Percentiles rank a stretch among this genome's conserved stretches.
These are phyloP conservation scores for Populus euphratica DNA, from an alignment of 345 rosid species.

Conservation along the genomic window DNA sequence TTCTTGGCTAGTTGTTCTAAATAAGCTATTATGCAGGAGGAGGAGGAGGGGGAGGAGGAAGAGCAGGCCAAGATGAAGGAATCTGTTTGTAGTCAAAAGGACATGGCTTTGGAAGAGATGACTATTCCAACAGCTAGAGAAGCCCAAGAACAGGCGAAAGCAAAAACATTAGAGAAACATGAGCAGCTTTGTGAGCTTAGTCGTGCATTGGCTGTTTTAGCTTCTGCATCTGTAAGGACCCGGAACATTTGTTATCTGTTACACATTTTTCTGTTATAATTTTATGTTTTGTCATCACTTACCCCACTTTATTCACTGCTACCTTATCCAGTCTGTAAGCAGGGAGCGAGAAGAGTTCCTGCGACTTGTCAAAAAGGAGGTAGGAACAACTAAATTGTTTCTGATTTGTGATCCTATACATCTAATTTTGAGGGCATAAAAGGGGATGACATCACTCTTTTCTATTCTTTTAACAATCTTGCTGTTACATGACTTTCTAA, in stretches of 20 bases:
- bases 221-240: conserved; percentile 88
- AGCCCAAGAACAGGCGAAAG: conserved; percentile 65
- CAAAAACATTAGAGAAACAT: conserved; percentile 82
- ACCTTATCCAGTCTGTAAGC: conserved; percentile 72
- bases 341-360: conserved; percentile 94
- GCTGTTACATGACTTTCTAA: background rate
- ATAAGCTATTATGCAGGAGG: conserved; percentile 48
- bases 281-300: conserved; percentile 7
- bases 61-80: conserved; percentile 67
- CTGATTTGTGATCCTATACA: background rate
- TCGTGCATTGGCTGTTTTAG: conserved; percentile 90
- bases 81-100: conserved; percentile 57
- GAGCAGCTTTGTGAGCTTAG: conserved; percentile 98
- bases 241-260: background rate
- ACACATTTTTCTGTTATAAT: background rate
- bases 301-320: conserved; percentile 19
- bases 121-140: conserved; percentile 61
- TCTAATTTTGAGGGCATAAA: background rate
- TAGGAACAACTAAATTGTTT: conserved; percentile 16
- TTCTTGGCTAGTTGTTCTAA: conserved; percentile 10
- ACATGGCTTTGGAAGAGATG: conserved; percentile 84
- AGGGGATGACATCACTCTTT: background rate
- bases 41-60: conserved; percentile 87
- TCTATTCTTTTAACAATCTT: background rate
- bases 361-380: conserved; percentile 87